Conservation (phyloP, 1,139 yeast species). For the Yamadazyma atmosphaerica region DNA sequence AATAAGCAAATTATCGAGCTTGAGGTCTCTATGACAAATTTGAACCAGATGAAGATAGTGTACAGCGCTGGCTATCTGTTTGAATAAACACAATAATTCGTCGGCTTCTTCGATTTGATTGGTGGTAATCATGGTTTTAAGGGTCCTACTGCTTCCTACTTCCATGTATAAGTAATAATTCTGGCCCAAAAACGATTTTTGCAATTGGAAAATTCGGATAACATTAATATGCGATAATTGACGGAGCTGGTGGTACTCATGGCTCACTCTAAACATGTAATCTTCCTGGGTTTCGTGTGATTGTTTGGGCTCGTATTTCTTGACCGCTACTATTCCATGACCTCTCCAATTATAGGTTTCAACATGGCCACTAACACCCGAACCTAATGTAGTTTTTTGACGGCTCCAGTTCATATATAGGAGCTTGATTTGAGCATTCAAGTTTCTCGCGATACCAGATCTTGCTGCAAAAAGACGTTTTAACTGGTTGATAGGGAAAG, state of each 20-base stretch:
- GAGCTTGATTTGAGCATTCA: too few species aligned
- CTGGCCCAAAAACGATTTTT: constrained; percentile 20
- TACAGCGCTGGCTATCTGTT: constrained; percentile 33
- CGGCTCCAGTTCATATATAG: too few species aligned
- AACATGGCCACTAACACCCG: constrained; percentile 1
- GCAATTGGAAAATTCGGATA: constrained; percentile 28
- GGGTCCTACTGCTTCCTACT: constrained; percentile 28
- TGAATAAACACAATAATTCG: constrained; percentile 30
- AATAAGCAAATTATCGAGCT: constrained; percentile 39
- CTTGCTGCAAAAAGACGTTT: too few species aligned
- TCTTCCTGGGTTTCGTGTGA: constrained; percentile 35
- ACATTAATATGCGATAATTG: constrained; percentile 35
- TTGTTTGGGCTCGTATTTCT: constrained; percentile 1
- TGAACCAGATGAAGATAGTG: constrained; percentile 30
- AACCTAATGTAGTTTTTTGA: not conserved
- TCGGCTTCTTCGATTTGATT: not conserved
- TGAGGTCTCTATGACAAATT: constrained; percentile 45
- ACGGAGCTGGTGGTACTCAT: constrained; percentile 35
- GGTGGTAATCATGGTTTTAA: constrained; percentile 14
- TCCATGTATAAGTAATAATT: constrained; percentile 30
- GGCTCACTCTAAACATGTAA: constrained; percentile 33
- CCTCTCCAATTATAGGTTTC: not conserved
- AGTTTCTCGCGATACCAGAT: too few species aligned
- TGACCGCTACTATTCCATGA: not conserved
- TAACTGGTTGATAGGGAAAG: too few species aligned